A percentile compares a stretch with the other conserved stretches of the same genome.
phyloP scores from a whole-genome alignment of 2,329 filamentous ascomycete species.

The Fusarium pseudoanthophilum region DNA sequence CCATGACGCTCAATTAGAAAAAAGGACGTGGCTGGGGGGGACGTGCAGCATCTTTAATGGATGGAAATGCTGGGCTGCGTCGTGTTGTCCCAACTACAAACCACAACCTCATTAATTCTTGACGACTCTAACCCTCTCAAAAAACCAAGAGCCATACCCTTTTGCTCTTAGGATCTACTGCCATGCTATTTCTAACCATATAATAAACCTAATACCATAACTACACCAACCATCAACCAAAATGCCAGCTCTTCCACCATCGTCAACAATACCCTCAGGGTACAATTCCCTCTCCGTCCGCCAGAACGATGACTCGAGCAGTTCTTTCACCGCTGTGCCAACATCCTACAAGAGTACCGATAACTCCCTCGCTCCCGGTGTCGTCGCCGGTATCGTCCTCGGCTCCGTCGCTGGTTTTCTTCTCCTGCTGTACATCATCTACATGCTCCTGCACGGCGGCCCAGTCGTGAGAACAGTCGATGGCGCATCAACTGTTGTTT shows the following conservation, averaged over 20 bases:
- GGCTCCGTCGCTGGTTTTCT: conserved; percentile 62
- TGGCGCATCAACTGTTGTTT: conserved; percentile 24
- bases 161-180: not conserved
- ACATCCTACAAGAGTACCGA: conserved; percentile 49
- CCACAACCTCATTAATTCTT: conserved; percentile 2
- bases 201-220: not conserved
- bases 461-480: conserved; percentile 47
- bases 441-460: conserved; percentile 59
- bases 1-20: conserved; percentile 15
- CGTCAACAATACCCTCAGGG: conserved; percentile 20
- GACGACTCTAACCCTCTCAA: not conserved
- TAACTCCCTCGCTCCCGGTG: conserved; percentile 56
- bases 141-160: not conserved
- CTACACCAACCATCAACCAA: not conserved
- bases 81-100: conserved; percentile 16
- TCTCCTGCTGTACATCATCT: conserved; percentile 63
- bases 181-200: conserved; percentile 1
- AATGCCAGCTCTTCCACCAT: conserved; percentile 33
- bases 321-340: conserved; percentile 49
- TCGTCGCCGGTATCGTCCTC: conserved; percentile 57
- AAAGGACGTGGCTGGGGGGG: conserved; percentile 33
- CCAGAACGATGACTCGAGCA: conserved; percentile 31
- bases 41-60: conserved; percentile 27
- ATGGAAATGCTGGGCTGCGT: not conserved
- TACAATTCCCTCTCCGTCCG: conserved; percentile 35